phyloP scores from a whole-genome alignment of 371 early-diverging fungal genomes.

The Lichtheimia hyalospora region DNA sequence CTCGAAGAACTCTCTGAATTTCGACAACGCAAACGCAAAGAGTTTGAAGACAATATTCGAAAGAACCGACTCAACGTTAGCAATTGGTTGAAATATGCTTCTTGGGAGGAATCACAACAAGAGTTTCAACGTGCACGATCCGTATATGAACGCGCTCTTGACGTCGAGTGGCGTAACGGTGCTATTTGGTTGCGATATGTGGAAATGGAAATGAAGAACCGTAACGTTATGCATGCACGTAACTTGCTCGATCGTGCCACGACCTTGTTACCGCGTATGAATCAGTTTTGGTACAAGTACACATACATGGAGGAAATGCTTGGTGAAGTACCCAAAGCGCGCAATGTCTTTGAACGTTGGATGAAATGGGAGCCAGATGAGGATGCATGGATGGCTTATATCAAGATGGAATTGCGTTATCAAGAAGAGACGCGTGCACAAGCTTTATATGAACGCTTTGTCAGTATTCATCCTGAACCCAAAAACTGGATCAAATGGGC shows the following conservation, averaged over 20 bases:
- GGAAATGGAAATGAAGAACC: conserved; percentile 97
- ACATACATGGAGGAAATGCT: conserved; percentile 96
- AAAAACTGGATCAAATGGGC: conserved; percentile 97
- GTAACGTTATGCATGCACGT: conserved; percentile 89
- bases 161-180: conserved; percentile 84
- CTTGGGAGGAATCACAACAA: conserved; percentile 91
- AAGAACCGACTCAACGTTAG: conserved; percentile 83
- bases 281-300: conserved; percentile 98
- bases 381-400: conserved; percentile 91
- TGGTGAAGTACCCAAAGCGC: conserved; percentile 86
- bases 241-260: conserved; percentile 94
- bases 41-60: conserved; percentile 91
- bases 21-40: conserved; percentile 86
- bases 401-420: conserved; percentile 93
- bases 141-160: conserved; percentile 90
- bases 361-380: conserved; percentile 97
- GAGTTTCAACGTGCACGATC: conserved; percentile 89
- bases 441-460: conserved; percentile 82
- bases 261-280: conserved; percentile 87
- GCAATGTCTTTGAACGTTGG: conserved; percentile 97
- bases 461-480: conserved; percentile 88
- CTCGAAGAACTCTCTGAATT: conserved; percentile 92
- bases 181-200: conserved; percentile 91
- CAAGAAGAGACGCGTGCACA: conserved; percentile 83
- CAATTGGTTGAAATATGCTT: conserved; percentile 94